phyloP scores from a whole-genome alignment of 2,329 filamentous ascomycete genomes.

The Pseudogymnoascus sp. region DNA sequence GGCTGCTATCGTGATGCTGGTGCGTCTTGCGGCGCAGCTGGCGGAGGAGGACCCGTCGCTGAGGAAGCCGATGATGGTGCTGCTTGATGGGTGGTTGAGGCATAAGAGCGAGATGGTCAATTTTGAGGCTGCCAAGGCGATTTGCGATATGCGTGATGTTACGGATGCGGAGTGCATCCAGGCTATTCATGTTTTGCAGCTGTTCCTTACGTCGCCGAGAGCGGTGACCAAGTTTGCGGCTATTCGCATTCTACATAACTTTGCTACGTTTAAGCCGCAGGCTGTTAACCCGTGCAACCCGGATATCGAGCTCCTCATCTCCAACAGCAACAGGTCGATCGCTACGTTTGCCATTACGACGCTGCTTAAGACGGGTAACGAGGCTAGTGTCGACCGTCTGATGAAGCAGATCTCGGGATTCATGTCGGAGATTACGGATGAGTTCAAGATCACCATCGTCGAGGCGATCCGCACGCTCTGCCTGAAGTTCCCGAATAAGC shows the following conservation, averaged over 20 bases:
- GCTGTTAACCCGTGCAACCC: slow-evolving; percentile 91
- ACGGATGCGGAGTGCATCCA: slow-evolving; percentile 86
- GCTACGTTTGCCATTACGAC: slow-evolving; percentile 98
- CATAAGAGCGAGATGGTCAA: slow-evolving; percentile 99
- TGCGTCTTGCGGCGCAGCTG: slow-evolving; percentile 84
- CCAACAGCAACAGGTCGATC: slow-evolving; percentile 93
- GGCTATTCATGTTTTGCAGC: slow-evolving; percentile 88
- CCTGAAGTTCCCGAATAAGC: slow-evolving; percentile 96
- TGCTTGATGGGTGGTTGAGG: slow-evolving; percentile 91
- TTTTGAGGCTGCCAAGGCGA: slow-evolving; percentile 96
- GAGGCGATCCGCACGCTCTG: slow-evolving; percentile 95
- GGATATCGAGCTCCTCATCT: slow-evolving; percentile 94
- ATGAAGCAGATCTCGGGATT: slow-evolving; percentile 99
- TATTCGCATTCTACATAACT: slow-evolving; percentile 91
- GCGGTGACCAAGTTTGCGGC: slow-evolving; percentile 97
- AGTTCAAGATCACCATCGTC: slow-evolving; percentile 99
- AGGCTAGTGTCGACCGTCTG: slow-evolving; percentile 88
- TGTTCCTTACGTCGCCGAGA: slow-evolving; percentile 92
- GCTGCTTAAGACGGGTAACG: slow-evolving; percentile 94
- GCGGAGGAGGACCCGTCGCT: slow-evolving; percentile 87
- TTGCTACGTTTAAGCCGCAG: slow-evolving; percentile 91
- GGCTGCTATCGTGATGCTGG: slow-evolving; percentile 84
- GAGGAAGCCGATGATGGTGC: slow-evolving; percentile 91
- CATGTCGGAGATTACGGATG: slow-evolving; percentile 98
- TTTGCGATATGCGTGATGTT: slow-evolving; percentile 89